Percentiles rank a stretch among this genome's conserved stretches.
phyloP scores from a whole-genome alignment of 805 yeast genomes.

The Starmerella tilneyi region DNA sequence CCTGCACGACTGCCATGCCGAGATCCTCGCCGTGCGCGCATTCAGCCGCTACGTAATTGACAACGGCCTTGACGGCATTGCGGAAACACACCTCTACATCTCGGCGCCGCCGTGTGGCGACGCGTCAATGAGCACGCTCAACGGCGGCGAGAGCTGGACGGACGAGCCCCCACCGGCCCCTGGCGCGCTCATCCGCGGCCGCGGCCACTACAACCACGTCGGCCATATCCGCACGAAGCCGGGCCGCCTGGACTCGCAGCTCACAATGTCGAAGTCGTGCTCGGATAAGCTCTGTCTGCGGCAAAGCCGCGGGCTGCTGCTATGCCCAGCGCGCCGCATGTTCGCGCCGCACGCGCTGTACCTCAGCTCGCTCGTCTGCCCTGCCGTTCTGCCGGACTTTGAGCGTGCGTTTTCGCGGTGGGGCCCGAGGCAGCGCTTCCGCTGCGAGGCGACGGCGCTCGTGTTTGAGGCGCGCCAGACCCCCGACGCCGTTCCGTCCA shows the following conservation, averaged over 20 bases:
- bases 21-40: slow-evolving; percentile 58
- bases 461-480: slow-evolving; percentile 17
- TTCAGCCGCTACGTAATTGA: slow-evolving; percentile 50
- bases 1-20: slow-evolving; percentile 88
- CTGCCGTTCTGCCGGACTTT: slow-evolving; percentile 25
- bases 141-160: slow-evolving; percentile 17
- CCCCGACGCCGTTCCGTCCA: slow-evolving; percentile 16
- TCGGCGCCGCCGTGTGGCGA: slow-evolving; percentile 24
- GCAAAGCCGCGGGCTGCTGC: slow-evolving; percentile 38
- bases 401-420: slow-evolving; percentile 30
- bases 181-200: slow-evolving; percentile 19
- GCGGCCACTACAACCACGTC: slow-evolving; percentile 23
- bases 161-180: slow-evolving; percentile 7
- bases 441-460: slow-evolving; percentile 4
- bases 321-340: slow-evolving; percentile 26
- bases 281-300: slow-evolving; percentile 67
- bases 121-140: slow-evolving; percentile 52
- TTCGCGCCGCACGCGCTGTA: slow-evolving; percentile 24
- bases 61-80: slow-evolving; percentile 17
- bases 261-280: slow-evolving; percentile 73
- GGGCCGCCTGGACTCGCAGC: slow-evolving; percentile 68
- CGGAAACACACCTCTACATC: slow-evolving; percentile 13
- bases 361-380: slow-evolving; percentile 28
- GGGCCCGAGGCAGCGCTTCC: slow-evolving; percentile 18
- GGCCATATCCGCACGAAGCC: slow-evolving; percentile 87